These are phyloP conservation scores for Rhodotorula kratochvilovae DNA, from an alignment of 768 basidiomycete species.

Conservation along the genomic window DNA sequence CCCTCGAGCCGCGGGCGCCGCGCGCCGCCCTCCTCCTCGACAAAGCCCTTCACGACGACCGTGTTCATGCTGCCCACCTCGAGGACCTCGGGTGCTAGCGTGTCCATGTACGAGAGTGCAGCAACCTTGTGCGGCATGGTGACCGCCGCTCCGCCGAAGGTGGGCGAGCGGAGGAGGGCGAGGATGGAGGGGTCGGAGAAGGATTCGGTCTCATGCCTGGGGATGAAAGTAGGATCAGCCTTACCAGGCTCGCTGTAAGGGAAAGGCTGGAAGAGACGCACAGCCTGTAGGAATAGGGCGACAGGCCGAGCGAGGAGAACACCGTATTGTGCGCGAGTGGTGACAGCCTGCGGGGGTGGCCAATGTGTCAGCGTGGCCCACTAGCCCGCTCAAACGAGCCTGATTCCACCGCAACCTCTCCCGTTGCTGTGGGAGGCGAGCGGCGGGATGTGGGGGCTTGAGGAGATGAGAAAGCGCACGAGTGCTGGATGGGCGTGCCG, in stretches of 20 bases:
- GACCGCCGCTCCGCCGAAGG: slow-evolving; percentile 28
- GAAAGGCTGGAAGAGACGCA: not conserved
- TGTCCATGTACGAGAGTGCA: slow-evolving; percentile 34
- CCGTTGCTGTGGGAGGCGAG: too few species aligned
- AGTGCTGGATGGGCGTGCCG: slow-evolving; percentile 38
- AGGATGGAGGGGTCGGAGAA: slow-evolving; percentile 8
- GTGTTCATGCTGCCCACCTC: slow-evolving; percentile 42
- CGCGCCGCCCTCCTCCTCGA: not conserved
- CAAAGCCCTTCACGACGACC: slow-evolving; percentile 19
- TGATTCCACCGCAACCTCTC: not conserved
- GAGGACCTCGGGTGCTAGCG: slow-evolving; percentile 26
- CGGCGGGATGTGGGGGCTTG: not conserved
- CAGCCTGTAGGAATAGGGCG: slow-evolving; percentile 19
- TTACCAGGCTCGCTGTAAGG: too few species aligned
- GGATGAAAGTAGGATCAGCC: too few species aligned
- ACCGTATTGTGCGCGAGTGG: slow-evolving; percentile 38
- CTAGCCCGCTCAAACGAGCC: too few species aligned
- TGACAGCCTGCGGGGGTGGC: slow-evolving; percentile 16
- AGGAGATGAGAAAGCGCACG: not conserved
- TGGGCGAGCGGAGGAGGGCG: slow-evolving; percentile 1
- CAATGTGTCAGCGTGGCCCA: not conserved
- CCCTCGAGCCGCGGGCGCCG: slow-evolving; percentile 31
- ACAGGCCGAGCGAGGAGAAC: slow-evolving; percentile 21
- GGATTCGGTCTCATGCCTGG: slow-evolving; percentile 10
- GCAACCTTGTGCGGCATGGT: slow-evolving; percentile 44